Base-by-base conservation (phyloP, 306 rosid species). In the Rosa rugosa region DNA sequence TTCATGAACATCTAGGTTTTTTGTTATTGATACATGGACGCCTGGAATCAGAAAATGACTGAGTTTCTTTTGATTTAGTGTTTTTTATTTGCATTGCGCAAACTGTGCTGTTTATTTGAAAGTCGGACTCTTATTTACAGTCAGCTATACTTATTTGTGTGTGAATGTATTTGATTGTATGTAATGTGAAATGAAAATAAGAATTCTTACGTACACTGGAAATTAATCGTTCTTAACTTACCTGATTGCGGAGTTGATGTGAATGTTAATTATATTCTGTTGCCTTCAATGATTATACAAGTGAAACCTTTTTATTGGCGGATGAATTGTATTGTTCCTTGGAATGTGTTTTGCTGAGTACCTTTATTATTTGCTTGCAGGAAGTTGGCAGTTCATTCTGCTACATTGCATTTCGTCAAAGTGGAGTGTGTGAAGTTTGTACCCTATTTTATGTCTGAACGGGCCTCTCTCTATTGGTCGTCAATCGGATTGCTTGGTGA, bases 401-500 rank as follows among this genome's bases (percentile, higher is more conserved):
- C 83, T 73, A 27, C 13, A 6, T 63, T 75, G 84, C 80, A 75
- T 70, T 77, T 84, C 18, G 40, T 79, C 83, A 84, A 88, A 82
- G 90, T 86, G 87, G 88, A 90, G 90, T 23, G 79, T 72, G 82
- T 86, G 59, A 85, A 81, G 87, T 84, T 84, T 82, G 89, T 76
- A 84, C 56, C 90, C 62, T 88, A 76, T 90, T 90, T 90, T 90
- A 90, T 90, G 94, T 87, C 94, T 86, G 91, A 90, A 79, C 87
- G 83, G 83, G 90, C 80, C 79, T 65, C 84, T 83, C 80, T 79
- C 85, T 87, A 84, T 88, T 86, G 88, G 88, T 82, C 71, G 77
- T 86, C 88, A 18, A 84, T 90, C 75, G 91, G 91, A 63, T 90
- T 86, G 70, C 91, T 88, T 40, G 94, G 91, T 70, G 94, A 87